Conservation (phyloP, 371 early-diverging fungal species). For the Zopfochytrium polystomum region DNA sequence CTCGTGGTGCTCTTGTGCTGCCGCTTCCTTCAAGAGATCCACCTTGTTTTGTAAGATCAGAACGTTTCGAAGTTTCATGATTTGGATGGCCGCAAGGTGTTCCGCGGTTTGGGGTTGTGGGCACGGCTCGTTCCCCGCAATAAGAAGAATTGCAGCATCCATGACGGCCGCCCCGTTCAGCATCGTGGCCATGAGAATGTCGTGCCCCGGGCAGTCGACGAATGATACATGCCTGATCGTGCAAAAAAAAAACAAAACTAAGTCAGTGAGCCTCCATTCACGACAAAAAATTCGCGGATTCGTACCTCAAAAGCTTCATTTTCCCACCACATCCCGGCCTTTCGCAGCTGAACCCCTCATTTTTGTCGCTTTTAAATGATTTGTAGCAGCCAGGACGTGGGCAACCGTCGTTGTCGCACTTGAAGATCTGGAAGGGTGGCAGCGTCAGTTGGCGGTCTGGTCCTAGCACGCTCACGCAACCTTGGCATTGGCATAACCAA, state of each 20-base stretch:
- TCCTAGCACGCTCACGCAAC: conserved; percentile 45
- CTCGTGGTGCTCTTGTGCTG: conserved; percentile 93
- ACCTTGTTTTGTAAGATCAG: conserved; percentile 99
- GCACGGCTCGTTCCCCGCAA: conserved; percentile 99
- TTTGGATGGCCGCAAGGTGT: conserved; percentile 99
- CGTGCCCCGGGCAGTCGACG: conserved; percentile 99
- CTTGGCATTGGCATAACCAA: conserved; percentile 99
- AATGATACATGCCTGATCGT: conserved; percentile 93
- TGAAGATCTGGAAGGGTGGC: conserved; percentile 75
- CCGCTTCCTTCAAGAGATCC: conserved; percentile 95
- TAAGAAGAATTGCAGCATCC: conserved; percentile 99
- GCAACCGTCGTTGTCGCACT: conserved; percentile 89
- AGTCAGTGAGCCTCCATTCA: background rate
- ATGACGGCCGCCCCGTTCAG: conserved; percentile 99
- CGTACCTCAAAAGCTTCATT: conserved; percentile 73
- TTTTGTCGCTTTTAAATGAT: conserved; percentile 82
- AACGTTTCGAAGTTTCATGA: conserved; percentile 98
- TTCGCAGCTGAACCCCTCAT: conserved; percentile 89
- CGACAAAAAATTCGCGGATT: background rate
- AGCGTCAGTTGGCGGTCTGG: background rate
- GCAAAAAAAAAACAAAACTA: conserved; percentile 3
- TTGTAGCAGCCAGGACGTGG: conserved; percentile 95
- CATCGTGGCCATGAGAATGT: conserved; percentile 99
- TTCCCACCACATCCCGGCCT: conserved; percentile 85
- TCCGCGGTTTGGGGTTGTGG: conserved; percentile 99